Conservation (phyloP, 1,284 basidiomycete species). For the Laetiporus sulphureus region DNA sequence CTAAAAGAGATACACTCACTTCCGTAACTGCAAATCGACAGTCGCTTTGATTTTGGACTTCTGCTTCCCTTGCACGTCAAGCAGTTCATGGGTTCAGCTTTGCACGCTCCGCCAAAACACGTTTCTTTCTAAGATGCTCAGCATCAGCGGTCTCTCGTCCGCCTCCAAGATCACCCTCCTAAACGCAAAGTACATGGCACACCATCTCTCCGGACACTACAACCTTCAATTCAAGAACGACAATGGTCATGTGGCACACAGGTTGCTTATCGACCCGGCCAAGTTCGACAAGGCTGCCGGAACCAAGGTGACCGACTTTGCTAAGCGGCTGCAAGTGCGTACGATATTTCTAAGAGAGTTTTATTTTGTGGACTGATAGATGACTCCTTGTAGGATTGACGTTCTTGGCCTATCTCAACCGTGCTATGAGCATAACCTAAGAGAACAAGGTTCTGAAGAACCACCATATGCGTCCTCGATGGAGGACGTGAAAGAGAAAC, state of each 20-base stretch:
- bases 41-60: constrained; percentile 26
- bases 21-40: constrained; percentile 25
- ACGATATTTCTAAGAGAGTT: constrained; percentile 10
- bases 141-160: constrained; percentile 80
- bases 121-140: constrained; percentile 99
- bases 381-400: constrained; percentile 54
- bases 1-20: constrained; percentile 9
- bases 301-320: constrained; percentile 92
- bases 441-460: constrained; percentile 92
- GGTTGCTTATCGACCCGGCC: constrained; percentile 90
- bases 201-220: constrained; percentile 81
- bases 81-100: constrained; percentile 23
- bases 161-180: constrained; percentile 86
- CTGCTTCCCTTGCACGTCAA: constrained; percentile 37
- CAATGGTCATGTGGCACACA: constrained; percentile 91
- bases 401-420: constrained; percentile 91
- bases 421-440: constrained; percentile 91
- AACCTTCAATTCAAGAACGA: constrained; percentile 86
- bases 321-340: constrained; percentile 89
- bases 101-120: no score
- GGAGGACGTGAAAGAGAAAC: no score
- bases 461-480: no score
- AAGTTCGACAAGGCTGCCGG: constrained; percentile 90
- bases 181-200: constrained; percentile 96
- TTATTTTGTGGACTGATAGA: not conserved